phyloP scores from a whole-genome alignment of 164 flowering plant genomes.

The Buxus sempervirens region DNA sequence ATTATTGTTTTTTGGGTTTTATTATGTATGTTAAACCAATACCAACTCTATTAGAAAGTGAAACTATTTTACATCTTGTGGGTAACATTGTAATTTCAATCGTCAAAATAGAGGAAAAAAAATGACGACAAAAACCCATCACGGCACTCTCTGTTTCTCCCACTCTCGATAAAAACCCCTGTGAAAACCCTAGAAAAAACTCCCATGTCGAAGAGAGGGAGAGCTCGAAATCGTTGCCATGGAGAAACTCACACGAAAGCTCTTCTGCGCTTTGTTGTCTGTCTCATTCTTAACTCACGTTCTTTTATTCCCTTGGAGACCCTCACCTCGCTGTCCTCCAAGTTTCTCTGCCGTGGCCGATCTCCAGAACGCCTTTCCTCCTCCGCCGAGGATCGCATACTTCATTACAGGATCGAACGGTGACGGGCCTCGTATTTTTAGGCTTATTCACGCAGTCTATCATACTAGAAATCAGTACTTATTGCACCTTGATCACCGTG shows the following conservation, averaged over 20 bases:
- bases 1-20: too few relatives aligned
- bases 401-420: slow-evolving; percentile 26
- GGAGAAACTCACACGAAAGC: slow-evolving; percentile 10
- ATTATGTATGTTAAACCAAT: too few relatives aligned
- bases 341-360: neutral
- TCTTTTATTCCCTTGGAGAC: slow-evolving; percentile 6
- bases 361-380: slow-evolving; percentile 15
- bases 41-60: too few relatives aligned
- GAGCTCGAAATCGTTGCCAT: slow-evolving; percentile 5
- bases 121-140: too few relatives aligned
- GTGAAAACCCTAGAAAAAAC: too few relatives aligned
- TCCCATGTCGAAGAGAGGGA: too few relatives aligned
- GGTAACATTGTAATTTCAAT: too few relatives aligned
- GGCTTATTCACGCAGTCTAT: slow-evolving; percentile 28
- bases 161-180: too few relatives aligned
- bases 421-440: slow-evolving; percentile 19
- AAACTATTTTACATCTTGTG: too few relatives aligned
- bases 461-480: slow-evolving; percentile 34
- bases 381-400: slow-evolving; percentile 30
- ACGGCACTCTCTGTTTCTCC: too few relatives aligned
- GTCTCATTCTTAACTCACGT: slow-evolving; percentile 11
- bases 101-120: too few relatives aligned
- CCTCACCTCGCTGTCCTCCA: slow-evolving; percentile 3
- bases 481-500: slow-evolving; percentile 26
- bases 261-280: neutral